Base-by-base conservation (phyloP, 2,329 filamentous ascomycete species). In the Colletotrichum aenigma region DNA sequence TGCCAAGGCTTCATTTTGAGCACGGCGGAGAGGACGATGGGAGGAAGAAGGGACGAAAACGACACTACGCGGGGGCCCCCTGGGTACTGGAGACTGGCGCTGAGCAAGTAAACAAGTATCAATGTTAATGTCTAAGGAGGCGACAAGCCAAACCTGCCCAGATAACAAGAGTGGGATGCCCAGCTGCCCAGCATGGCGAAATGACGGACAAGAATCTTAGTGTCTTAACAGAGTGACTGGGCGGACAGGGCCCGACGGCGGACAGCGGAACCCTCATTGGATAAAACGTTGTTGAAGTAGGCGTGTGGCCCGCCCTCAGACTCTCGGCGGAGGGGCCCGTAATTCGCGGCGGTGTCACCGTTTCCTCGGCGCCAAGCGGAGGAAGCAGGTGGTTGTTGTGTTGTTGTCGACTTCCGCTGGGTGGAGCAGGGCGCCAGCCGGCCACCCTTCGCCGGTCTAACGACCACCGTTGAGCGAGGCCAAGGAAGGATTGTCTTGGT, bases 301-400 rank as follows among this genome's bases (percentile, higher is more conserved):
- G 15, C 56, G 21, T 56, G 26, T 15, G 58, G 32, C 58, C 71
- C 60, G 66, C 60, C 60, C 48, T 36, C 32, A 60, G 28, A 66
- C 62, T 55, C 72, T 71, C 61, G 69, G 68, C 68, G 68, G 55
- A 71, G 72, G 36, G 13, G 55, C 13, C 72, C 62, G 68, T 32
- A 66, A 52, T 67, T 75, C 68, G 26, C 62, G 52, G 52, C 55
- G 62, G 38, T 67, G 55, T 72, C 55, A 67, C 30, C 61, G 55
- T 70, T 24, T 43, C 36, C 71, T 74, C 71, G 71, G 71, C 71
- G 71, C 71, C 71, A 74, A 74, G 71, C 48, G 48, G 65, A 73
- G 71, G 66, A 18, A 56, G 16, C 34, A 36, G n/a, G 26, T 36
- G 32, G 26, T 52, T 32, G 10, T 38, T 15, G 18, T 43, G 34